phyloP scores from a whole-genome alignment of 306 rosid species.

The Lablab purpureus region DNA sequence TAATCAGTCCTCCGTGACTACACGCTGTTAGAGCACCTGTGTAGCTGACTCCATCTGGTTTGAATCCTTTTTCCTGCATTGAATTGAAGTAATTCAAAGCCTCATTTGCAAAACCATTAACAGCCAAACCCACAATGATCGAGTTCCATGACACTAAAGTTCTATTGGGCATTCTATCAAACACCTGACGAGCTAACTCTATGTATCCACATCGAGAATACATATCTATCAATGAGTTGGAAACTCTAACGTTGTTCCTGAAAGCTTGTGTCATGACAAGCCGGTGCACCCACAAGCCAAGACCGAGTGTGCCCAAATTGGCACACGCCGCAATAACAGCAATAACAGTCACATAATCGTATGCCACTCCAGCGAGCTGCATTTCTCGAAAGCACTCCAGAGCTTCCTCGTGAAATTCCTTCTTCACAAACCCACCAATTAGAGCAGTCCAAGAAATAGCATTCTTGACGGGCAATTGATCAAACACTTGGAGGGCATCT shows the following conservation, averaged over 20 bases:
- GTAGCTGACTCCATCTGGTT: constrained; percentile 80
- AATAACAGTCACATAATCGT: constrained; percentile 83
- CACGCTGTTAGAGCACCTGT: constrained; percentile 91
- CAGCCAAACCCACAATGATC: constrained; percentile 81
- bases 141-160: constrained; percentile 91
- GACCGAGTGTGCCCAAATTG: constrained; percentile 78
- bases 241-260: constrained; percentile 59
- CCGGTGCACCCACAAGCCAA: constrained; percentile 80
- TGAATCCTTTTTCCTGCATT: constrained; percentile 77
- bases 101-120: constrained; percentile 78
- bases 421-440: constrained; percentile 84
- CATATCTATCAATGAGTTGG: constrained; percentile 83
- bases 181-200: constrained; percentile 71
- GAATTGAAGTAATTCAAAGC: constrained; percentile 63
- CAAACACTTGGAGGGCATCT: constrained; percentile 69
- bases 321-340: constrained; percentile 84
- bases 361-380: constrained; percentile 71
- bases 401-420: constrained; percentile 65
- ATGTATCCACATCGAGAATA: constrained; percentile 88
- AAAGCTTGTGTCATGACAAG: constrained; percentile 58
- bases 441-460: constrained; percentile 83
- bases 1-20: constrained; percentile 81
- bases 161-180: constrained; percentile 58
- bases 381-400: constrained; percentile 75
- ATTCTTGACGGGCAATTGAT: constrained; percentile 77